Evolutionary conservation across 805 yeast species (phyloP), one percentile per base, ranked within the genome.

Genomic region (Teunomyces atbi): DNA sequence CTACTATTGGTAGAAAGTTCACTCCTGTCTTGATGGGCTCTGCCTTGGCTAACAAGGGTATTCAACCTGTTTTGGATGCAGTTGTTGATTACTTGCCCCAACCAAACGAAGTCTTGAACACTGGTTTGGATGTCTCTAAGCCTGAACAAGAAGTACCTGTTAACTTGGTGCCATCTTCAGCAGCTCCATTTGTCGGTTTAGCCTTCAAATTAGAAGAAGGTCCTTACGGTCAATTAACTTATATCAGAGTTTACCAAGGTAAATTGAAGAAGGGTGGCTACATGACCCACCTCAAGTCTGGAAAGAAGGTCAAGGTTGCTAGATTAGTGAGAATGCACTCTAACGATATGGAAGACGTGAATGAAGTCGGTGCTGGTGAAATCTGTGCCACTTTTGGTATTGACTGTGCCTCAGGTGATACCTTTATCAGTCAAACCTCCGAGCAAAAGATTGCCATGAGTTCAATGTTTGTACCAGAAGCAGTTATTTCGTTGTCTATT

Each of bases 1-100:
- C 97, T 42, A 94, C 99, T 15, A 92, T 92, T 69, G 96, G 91
- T 27, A 83, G 97, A 73, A 87, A 81, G 64, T 94, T 94, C 76
- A 89, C 98, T 11, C 99, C 99, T n/a, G 98, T 94, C n/a, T 76
- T 92, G 54, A 94, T 94, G 97, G 99, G 99, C 18, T 89, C 97
- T 42, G 99, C 99, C 15, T 77, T 94, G 53, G 99, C 98, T 48
- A 94, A 94, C 73, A 88, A 84, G 55, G 97, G 97, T 68, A 79
- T 94, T 54, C 99, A 94, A 74, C 91, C 91, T 18, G 97, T 92
- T 30, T 76, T 94, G 57, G 97, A 94, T 66, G 94, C 97, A 34
- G 96, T 94, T 49, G 92, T 92, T 54, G 97, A 92, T 65, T 94
- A 83, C 69, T 78, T 94, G 59, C 99, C 99, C 39, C 84, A 92